phyloP scores from a whole-genome alignment of 495 filamentous ascomycete genomes.

The Penicillium malachiteum region DNA sequence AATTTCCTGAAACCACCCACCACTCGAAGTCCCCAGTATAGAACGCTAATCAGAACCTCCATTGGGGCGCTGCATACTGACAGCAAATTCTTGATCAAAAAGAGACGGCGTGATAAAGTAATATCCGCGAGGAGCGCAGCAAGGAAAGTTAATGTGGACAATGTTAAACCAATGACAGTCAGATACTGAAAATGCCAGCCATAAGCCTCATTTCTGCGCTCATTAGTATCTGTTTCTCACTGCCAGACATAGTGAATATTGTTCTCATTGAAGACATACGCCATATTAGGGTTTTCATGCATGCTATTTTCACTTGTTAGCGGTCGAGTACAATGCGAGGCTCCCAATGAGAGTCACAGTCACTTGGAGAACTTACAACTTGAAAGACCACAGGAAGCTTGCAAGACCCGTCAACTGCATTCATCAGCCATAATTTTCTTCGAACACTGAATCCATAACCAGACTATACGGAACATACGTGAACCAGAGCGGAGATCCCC shows the following conservation, averaged over 20 bases:
- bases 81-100: constrained; percentile 71
- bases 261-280: constrained; percentile 34
- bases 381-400: constrained; percentile 69
- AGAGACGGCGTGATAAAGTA: constrained; percentile 61
- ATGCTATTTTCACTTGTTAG: constrained; percentile 30
- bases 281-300: constrained; percentile 45
- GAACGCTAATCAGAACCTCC: constrained; percentile 76
- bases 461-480: constrained; percentile 43
- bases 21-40: constrained; percentile 75
- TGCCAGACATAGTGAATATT: neutral
- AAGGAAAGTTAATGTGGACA: constrained; percentile 68
- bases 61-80: constrained; percentile 73
- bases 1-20: constrained; percentile 14
- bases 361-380: constrained; percentile 44
- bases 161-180: constrained; percentile 74
- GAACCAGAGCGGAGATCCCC: constrained; percentile 65
- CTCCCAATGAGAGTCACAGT: neutral
- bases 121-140: constrained; percentile 75
- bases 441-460: neutral
- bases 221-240: constrained; percentile 30
- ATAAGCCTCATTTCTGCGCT: constrained; percentile 61
- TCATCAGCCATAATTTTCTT: constrained; percentile 14
- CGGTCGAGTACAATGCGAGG: neutral
- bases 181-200: constrained; percentile 85
- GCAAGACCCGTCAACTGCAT: constrained; percentile 55